phyloP scores from a whole-genome alignment of 2,329 filamentous ascomycete species.

The Penicillium sp. region DNA sequence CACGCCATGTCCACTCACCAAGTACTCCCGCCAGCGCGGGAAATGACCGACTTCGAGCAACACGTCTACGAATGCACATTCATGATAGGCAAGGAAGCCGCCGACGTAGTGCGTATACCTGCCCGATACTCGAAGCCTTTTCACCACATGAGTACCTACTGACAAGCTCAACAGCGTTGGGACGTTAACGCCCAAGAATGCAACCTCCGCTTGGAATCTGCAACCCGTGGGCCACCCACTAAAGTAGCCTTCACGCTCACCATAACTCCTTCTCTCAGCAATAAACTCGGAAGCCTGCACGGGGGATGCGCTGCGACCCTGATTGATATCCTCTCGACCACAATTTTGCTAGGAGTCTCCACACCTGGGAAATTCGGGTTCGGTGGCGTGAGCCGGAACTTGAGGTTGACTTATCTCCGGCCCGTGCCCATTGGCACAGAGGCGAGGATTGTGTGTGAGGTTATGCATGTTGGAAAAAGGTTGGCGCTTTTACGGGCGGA shows the following conservation, averaged over 20 bases:
- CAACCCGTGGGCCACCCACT: conserved; percentile 33
- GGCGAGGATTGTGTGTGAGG: conserved; percentile 57
- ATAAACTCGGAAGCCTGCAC: conserved; percentile 86
- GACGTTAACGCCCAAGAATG: conserved; percentile 27
- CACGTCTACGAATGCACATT: conserved; percentile 27
- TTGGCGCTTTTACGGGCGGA: conserved; percentile 56
- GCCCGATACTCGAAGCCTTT: no score
- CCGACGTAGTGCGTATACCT: conserved; percentile 17
- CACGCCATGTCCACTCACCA: conserved; percentile 18
- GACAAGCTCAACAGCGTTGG: conserved; percentile 28
- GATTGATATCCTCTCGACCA: conserved; percentile 66
- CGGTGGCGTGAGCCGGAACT: conserved; percentile 64
- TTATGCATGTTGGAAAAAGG: conserved; percentile 58
- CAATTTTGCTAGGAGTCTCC: conserved; percentile 58
- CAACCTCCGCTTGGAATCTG: conserved; percentile 40
- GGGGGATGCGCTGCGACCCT: conserved; percentile 73
- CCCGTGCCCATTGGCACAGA: conserved; percentile 56
- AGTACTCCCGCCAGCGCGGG: conserved; percentile 21
- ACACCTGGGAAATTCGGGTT: conserved; percentile 61
- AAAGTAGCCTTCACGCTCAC: conserved; percentile 35
- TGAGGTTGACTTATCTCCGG: conserved; percentile 67
- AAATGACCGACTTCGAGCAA: conserved; percentile 34
- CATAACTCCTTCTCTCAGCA: conserved; percentile 88
- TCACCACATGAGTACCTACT: no score
- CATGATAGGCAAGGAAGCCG: conserved; percentile 20